Evolutionary conservation across 1,284 basidiomycete genomes (phyloP).

Genomic region (Apiotrichum veenhuisii): DNA sequence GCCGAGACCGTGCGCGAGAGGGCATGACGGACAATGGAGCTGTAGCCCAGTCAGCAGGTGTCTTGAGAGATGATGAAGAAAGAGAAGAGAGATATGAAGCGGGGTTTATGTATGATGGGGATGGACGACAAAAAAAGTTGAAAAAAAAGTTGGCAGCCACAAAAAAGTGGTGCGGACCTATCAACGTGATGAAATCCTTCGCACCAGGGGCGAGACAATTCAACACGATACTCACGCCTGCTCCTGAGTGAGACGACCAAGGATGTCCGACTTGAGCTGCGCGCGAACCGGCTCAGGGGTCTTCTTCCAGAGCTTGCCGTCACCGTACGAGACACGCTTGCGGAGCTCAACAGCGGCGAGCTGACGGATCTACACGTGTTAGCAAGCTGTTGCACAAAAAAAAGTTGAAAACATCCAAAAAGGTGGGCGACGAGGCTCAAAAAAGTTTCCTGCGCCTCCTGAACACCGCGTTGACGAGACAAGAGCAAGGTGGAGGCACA

Average conservation of each 20-base stretch:
- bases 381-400: not conserved
- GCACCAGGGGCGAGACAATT: not conserved
- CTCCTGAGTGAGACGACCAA: constrained; percentile 75
- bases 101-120: not conserved
- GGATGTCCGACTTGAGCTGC: constrained; percentile 80
- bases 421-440: not conserved
- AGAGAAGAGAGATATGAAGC: not conserved
- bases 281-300: constrained; percentile 67
- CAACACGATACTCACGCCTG: constrained; percentile 59
- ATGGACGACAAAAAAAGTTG: not conserved
- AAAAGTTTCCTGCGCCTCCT: constrained; percentile 1
- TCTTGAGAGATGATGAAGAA: not conserved
- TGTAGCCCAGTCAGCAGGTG: constrained; percentile 40
- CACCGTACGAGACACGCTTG: constrained; percentile 80
- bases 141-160: not conserved
- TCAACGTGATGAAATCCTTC: not conserved
- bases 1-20: constrained; percentile 89
- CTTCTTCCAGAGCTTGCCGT: constrained; percentile 78
- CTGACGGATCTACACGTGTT: constrained; percentile 73
- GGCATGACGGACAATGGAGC: constrained; percentile 81
- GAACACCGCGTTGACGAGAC: not conserved
- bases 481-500: not conserved
- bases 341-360: constrained; percentile 96
- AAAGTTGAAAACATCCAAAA: not conserved
- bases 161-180: not conserved